Evolutionary conservation across 1,284 basidiomycete genomes (phyloP), one percentile per base, ranked within the genome.

Genomic region (Cutaneotrichosporon cavernicola): DNA sequence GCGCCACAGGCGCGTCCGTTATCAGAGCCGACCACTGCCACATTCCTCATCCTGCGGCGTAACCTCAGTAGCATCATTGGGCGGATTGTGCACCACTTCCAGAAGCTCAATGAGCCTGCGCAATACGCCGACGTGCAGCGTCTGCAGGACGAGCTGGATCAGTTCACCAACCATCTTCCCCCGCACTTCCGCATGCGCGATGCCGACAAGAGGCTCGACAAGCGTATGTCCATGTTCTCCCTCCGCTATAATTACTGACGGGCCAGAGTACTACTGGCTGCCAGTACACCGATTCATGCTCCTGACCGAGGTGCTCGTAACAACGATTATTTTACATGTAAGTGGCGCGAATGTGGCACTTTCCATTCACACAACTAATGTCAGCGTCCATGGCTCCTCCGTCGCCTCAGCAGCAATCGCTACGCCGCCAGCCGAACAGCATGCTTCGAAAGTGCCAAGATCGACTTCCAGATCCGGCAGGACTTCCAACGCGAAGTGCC

Each of bases 81-180:
- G 31, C 87, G 88, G 51, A 93, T 97, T 73, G 92, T 93, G 55
- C 93, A 96, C 74, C 92, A 96, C 79, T 97, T 95, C 80, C 95
- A 97, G 78, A 90, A 92, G 81, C 88, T 96, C 22, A 86, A 89
- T 62, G 86, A 88, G 59, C 86, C 85, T 58, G 89, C 89, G 58
- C 90, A 91, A 72, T 97, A 97, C 76, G 86, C 88, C 14, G 92
- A 97, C 73, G 91, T 95, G 46, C 80, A 91, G 50, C 82, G 84
- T 1, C 84, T 97, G 56, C 94, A 97, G 73, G 90, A 92, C 49
- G 92, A 97, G 68, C 81, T 97, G 18, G 83, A 92, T 63, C 86
- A 85, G 70, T 95, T 93, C 76, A 87, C 90, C 65, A 83, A 85
- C 55, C 82, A 82, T 61, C 83, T 96, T 22, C 93, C 93, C 8